phyloP scores from a whole-genome alignment of 805 yeast genomes.

The Pichia membranifaciens region DNA sequence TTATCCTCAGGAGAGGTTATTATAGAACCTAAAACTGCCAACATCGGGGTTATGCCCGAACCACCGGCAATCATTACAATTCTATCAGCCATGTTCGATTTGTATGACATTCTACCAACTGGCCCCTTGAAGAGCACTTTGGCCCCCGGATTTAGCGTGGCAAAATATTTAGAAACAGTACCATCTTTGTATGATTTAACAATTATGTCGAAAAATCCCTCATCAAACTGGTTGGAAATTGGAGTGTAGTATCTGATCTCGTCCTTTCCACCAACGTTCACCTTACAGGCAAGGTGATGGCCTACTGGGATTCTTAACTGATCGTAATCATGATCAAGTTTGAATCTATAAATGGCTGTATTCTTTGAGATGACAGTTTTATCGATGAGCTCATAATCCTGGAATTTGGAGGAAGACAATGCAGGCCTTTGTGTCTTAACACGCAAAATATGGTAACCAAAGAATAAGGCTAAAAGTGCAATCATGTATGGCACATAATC shows the following conservation, averaged over 20 bases:
- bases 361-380: slow-evolving; percentile 68
- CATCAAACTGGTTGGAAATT: slow-evolving; percentile 60
- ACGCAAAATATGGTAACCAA: slow-evolving; percentile 29
- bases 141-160: slow-evolving; percentile 57
- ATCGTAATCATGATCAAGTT: slow-evolving; percentile 54
- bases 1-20: slow-evolving; percentile 63
- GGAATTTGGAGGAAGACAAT: slow-evolving; percentile 50
- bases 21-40: slow-evolving; percentile 68
- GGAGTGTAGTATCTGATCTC: slow-evolving; percentile 70
- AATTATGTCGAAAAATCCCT: slow-evolving; percentile 70
- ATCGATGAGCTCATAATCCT: slow-evolving; percentile 61
- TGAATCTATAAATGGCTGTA: slow-evolving; percentile 69
- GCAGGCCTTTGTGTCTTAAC: slow-evolving; percentile 36
- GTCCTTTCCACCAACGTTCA: slow-evolving; percentile 43
- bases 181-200: slow-evolving; percentile 75
- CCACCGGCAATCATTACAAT: slow-evolving; percentile 78
- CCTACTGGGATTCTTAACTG: slow-evolving; percentile 66
- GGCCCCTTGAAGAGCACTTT: slow-evolving; percentile 72
- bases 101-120: slow-evolving; percentile 63
- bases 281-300: slow-evolving; percentile 60
- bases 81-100: slow-evolving; percentile 52
- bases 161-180: slow-evolving; percentile 60
- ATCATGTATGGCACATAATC: slow-evolving; percentile 43
- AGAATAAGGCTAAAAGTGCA: slow-evolving; percentile 35
- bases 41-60: slow-evolving; percentile 84